Percentiles rank a stretch among this genome's conserved stretches.
Evolutionary conservation across 345 rosid genomes (phyloP).

Genomic region (Clarkia xantiana): DNA sequence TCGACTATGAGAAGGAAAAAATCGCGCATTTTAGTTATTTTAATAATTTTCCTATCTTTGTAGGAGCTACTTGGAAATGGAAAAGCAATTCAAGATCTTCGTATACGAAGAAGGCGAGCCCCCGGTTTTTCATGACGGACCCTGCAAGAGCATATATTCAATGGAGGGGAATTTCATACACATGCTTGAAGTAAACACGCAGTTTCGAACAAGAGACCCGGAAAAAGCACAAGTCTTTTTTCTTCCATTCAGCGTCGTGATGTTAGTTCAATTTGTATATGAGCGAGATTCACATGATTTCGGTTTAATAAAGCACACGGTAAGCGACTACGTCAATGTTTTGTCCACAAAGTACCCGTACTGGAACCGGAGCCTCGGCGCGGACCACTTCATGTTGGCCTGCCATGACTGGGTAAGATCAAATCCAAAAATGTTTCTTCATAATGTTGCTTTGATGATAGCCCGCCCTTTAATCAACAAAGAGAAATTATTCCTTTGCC

Average conservation of each 20-base stretch:
- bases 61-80: constrained; percentile 94
- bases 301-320: constrained; percentile 50
- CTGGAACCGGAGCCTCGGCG: constrained; percentile 78
- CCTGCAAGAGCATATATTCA: constrained; percentile 82
- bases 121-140: constrained; percentile 78
- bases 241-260: constrained; percentile 68
- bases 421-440: too few species aligned
- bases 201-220: constrained; percentile 47
- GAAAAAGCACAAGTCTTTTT: constrained; percentile 57
- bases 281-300: constrained; percentile 49
- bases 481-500: too few species aligned
- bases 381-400: constrained; percentile 80
- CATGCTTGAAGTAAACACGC: constrained; percentile 21
- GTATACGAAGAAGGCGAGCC: constrained; percentile 81
- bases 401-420: constrained; percentile 78
- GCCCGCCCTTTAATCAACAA: too few species aligned
- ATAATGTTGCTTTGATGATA: neutral
- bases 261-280: constrained; percentile 66
- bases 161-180: constrained; percentile 81
- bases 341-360: constrained; percentile 40
- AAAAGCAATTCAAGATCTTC: constrained; percentile 54
- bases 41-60: neutral
- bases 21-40: neutral
- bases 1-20: neutral
- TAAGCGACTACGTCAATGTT: constrained; percentile 45